phyloP scores from a whole-genome alignment of 202 grass and related monocot genomes.

The Musa balbisiana region DNA sequence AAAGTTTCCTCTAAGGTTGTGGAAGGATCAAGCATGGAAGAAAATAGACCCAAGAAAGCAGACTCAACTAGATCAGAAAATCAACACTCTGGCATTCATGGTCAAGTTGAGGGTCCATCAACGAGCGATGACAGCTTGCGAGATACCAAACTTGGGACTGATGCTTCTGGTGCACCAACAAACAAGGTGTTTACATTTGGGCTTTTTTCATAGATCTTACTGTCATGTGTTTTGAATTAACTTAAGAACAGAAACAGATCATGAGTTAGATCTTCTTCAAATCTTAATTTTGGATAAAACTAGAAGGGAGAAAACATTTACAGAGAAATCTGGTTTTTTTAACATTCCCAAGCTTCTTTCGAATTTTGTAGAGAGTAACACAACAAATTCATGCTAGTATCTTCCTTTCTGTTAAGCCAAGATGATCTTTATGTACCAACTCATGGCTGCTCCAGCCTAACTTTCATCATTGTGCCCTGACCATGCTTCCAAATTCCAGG shows the following conservation, averaged over 20 bases:
- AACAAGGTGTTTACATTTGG: conserved; percentile 32
- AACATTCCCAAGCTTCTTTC: not conserved
- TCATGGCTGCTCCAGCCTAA: too few species aligned
- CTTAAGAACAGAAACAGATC: not conserved
- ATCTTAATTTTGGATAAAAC: not conserved
- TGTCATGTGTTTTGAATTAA: not conserved
- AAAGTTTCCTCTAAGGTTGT: conserved; percentile 29
- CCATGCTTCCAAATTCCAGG: too few species aligned
- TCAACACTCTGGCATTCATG: conserved; percentile 9
- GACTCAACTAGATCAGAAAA: conserved; percentile 13
- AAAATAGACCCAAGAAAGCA: not conserved
- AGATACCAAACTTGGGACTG: conserved; percentile 24
- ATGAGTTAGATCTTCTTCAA: not conserved
- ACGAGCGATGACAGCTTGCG: conserved; percentile 22
- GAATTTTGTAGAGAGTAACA: not conserved
- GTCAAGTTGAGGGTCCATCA: conserved; percentile 16
- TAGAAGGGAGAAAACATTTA: not conserved
- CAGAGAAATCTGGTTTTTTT: not conserved
- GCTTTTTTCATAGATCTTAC: not conserved
- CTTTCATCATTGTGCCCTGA: too few species aligned
- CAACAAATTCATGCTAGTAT: not conserved
- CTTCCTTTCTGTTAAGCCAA: not conserved
- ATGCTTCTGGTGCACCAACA: conserved; percentile 26
- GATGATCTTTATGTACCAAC: too few species aligned
- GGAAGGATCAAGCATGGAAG: not conserved